phyloP scores from a whole-genome alignment of 495 filamentous ascomycete species.

The Mytilinidion resinicola region DNA sequence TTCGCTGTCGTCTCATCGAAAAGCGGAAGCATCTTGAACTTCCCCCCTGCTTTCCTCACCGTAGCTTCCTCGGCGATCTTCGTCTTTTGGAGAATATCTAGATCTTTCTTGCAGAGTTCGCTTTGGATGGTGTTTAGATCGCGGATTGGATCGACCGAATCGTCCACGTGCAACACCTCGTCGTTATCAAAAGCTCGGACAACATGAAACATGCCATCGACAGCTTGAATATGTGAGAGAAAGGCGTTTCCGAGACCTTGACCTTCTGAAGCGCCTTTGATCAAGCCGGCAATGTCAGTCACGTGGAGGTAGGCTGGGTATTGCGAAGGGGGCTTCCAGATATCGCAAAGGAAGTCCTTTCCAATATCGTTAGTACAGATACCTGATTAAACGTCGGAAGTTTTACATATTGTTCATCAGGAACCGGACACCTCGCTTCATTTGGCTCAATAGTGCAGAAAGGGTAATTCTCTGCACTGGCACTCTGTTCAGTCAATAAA shows the following conservation, averaged over 20 bases:
- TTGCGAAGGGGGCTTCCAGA: constrained; percentile 30
- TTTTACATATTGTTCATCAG: constrained; percentile 27
- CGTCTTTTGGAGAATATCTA: constrained; percentile 32
- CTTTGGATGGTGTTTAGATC: constrained; percentile 34
- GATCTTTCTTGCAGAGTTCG: constrained; percentile 36
- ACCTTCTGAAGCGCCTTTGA: constrained; percentile 31
- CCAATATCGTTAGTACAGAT: not conserved
- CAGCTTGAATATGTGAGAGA: constrained; percentile 30
- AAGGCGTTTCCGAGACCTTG: constrained; percentile 32
- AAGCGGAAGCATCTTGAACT: constrained; percentile 33
- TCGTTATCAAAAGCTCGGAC: constrained; percentile 31
- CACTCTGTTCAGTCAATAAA: constrained; percentile 28
- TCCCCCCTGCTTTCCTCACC: constrained; percentile 30
- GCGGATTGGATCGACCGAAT: constrained; percentile 32
- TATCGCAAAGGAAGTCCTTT: constrained; percentile 25
- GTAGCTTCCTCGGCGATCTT: constrained; percentile 31
- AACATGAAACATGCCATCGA: constrained; percentile 32
- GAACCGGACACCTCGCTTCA: constrained; percentile 31
- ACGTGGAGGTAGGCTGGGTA: constrained; percentile 31
- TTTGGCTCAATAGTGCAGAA: constrained; percentile 35
- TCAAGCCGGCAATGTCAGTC: constrained; percentile 34
- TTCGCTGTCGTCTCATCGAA: constrained; percentile 28
- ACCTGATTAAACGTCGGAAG: not conserved
- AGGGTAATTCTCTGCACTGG: constrained; percentile 30
- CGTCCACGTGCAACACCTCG: constrained; percentile 23